A percentile compares a stretch with the other conserved stretches of the same genome.
phyloP scores from a whole-genome alignment of 768 basidiomycete species.

The Suillus placidus region DNA sequence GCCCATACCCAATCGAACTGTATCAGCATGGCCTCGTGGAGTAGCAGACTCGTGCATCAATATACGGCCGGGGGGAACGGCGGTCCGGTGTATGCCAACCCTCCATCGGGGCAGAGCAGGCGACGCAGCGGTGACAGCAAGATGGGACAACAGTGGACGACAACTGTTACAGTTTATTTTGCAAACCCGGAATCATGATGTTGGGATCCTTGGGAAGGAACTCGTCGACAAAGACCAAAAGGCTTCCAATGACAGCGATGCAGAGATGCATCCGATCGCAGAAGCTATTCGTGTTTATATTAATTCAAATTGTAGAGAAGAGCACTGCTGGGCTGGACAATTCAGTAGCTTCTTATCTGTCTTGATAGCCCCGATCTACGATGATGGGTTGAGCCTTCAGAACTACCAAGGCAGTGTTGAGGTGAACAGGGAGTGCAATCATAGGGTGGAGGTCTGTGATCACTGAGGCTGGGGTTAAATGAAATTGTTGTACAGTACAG shows the following conservation, averaged over 20 bases:
- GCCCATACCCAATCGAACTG: too few species aligned
- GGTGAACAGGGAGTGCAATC: background rate
- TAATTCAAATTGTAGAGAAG: too few species aligned
- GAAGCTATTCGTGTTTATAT: background rate
- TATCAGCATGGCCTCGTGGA: background rate
- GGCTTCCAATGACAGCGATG: too few species aligned
- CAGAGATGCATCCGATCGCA: background rate
- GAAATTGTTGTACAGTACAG: background rate
- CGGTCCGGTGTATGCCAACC: too few species aligned
- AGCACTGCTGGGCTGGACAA: too few species aligned
- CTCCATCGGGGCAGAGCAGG: too few species aligned
- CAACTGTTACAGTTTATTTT: background rate
- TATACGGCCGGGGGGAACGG: too few species aligned
- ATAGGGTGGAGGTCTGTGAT: background rate
- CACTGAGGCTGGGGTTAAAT: background rate
- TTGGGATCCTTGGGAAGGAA: background rate
- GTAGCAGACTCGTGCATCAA: background rate
- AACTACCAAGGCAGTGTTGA: background rate
- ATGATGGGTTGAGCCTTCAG: background rate
- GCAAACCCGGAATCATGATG: background rate
- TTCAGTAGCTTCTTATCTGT: too few species aligned
- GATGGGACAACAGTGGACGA: background rate
- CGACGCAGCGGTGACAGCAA: too few species aligned
- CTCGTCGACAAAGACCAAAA: too few species aligned
- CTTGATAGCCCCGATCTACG: background rate